These are phyloP conservation scores for Diplodia corticola DNA, from an alignment of 2,329 filamentous ascomycete genomes.

Conservation along the genomic window DNA sequence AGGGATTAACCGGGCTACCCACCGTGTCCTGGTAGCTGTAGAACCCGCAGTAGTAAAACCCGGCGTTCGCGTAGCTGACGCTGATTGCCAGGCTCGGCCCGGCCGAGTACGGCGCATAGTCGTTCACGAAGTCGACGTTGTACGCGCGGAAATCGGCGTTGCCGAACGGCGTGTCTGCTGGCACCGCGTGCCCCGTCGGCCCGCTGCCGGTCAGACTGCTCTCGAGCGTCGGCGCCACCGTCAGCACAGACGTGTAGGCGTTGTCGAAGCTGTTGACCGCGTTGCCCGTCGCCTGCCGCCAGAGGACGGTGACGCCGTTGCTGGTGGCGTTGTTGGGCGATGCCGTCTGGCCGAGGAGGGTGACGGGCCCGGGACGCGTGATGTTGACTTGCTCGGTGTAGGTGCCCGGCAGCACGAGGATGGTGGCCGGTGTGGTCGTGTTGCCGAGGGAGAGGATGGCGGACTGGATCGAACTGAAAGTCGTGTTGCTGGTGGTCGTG, in stretches of 20 bases:
- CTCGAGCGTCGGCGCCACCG: slow-evolving; percentile 64
- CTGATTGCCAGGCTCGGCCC: slow-evolving; percentile 63
- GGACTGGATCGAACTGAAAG: slow-evolving; percentile 47
- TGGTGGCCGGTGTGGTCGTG: slow-evolving; percentile 51
- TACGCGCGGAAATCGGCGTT: slow-evolving; percentile 65
- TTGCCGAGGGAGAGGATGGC: slow-evolving; percentile 51
- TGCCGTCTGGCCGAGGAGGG: slow-evolving; percentile 59
- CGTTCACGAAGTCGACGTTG: slow-evolving; percentile 66
- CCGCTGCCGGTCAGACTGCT: slow-evolving; percentile 63
- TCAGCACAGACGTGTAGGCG: slow-evolving; percentile 61
- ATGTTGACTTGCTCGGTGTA: slow-evolving; percentile 68
- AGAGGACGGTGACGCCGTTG: slow-evolving; percentile 59
- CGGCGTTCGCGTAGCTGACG: slow-evolving; percentile 63
- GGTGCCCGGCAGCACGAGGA: slow-evolving; percentile 61
- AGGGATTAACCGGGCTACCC: too few relatives aligned
- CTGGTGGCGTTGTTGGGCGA: slow-evolving; percentile 48
- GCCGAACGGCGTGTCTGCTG: slow-evolving; percentile 62
- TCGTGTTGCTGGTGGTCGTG: slow-evolving; percentile 19
- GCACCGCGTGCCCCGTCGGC: slow-evolving; percentile 62
- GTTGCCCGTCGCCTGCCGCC: slow-evolving; percentile 55
- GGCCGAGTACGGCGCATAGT: slow-evolving; percentile 53
- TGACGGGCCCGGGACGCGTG: slow-evolving; percentile 61
- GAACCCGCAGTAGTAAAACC: slow-evolving; percentile 67
- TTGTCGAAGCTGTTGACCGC: slow-evolving; percentile 55
- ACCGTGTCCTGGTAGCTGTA: slow-evolving; percentile 70